Percentiles rank a stretch among this genome's conserved stretches.
Evolutionary conservation across 768 basidiomycete species (phyloP).

Genomic region (Gloeopeniophorella convolvens): DNA sequence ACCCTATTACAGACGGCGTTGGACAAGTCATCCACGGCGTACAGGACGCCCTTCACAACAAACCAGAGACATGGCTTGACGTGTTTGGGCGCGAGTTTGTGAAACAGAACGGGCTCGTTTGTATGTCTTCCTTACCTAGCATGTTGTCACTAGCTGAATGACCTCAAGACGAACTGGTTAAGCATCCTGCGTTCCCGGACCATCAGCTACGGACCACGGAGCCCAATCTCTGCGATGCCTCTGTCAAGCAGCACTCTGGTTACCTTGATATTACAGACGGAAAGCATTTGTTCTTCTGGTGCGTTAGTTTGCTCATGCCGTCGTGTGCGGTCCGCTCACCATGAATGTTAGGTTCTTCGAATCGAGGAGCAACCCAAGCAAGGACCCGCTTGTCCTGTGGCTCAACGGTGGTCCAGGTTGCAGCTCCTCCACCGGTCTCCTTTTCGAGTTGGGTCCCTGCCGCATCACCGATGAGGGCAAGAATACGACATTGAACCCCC

Average conservation of each 20-base stretch:
- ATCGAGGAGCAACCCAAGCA: constrained; percentile 60
- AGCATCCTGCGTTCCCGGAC: constrained; percentile 31
- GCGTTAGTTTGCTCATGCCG: constrained; percentile 8
- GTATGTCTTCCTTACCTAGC: constrained; percentile 35
- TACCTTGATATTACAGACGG: constrained; percentile 52
- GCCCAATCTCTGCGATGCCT: constrained; percentile 44
- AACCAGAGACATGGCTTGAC: constrained; percentile 51
- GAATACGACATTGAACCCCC: constrained; percentile 64
- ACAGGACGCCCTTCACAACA: constrained; percentile 39
- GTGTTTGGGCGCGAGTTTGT: constrained; percentile 61
- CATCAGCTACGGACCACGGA: constrained; percentile 36
- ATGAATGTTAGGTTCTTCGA: constrained; percentile 75
- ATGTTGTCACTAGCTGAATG: neutral
- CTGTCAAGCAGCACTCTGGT: constrained; percentile 47
- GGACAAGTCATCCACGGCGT: constrained; percentile 36
- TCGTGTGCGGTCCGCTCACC: neutral
- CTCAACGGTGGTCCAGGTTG: constrained; percentile 64
- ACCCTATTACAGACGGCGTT: constrained; percentile 21
- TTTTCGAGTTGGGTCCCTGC: constrained; percentile 22
- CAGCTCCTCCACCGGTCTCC: constrained; percentile 25
- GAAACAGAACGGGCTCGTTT: constrained; percentile 62
- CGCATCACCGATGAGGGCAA: constrained; percentile 30
- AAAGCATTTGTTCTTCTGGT: constrained; percentile 58
- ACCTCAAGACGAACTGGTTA: constrained; percentile 35
- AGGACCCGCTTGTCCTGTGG: constrained; percentile 86